Percentiles rank a stretch among this genome's conserved stretches.
These are phyloP conservation scores for Rhamnella rubrinervis DNA, from an alignment of 331 rosid genomes.

Conservation along the genomic window DNA sequence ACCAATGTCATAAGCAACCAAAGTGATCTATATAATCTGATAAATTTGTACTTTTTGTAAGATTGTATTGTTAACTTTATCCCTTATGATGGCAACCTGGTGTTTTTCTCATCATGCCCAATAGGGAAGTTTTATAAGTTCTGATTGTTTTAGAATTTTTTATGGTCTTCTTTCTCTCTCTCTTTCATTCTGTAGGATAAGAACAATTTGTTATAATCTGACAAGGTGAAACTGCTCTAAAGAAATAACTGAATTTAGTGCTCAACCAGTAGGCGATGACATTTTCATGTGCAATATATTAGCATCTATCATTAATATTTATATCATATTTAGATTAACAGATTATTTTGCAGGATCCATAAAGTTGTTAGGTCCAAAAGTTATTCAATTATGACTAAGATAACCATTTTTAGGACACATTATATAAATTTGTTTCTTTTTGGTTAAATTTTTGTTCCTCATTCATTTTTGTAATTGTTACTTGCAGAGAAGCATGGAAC, in stretches of 20 bases:
- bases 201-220: background rate
- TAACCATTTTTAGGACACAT: slow-evolving; percentile 4
- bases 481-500: slow-evolving; percentile 97
- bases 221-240: background rate
- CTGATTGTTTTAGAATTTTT: background rate
- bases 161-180: background rate
- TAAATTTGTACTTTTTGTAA: background rate
- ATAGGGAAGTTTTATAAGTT: background rate
- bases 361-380: background rate
- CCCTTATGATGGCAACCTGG: background rate
- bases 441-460: slow-evolving; percentile 7
- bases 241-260: background rate
- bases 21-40: no score
- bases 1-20: no score
- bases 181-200: background rate
- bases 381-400: background rate
- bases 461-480: slow-evolving; percentile 13
- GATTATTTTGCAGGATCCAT: background rate
- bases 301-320: no score
- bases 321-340: no score
- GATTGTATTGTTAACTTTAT: background rate
- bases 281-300: no score
- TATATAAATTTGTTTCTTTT: slow-evolving; percentile 11
- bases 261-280: background rate
- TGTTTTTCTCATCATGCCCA: background rate